Conservation (phyloP, 495 filamentous ascomycete genomes). For the Neurospora sp. region DNA sequence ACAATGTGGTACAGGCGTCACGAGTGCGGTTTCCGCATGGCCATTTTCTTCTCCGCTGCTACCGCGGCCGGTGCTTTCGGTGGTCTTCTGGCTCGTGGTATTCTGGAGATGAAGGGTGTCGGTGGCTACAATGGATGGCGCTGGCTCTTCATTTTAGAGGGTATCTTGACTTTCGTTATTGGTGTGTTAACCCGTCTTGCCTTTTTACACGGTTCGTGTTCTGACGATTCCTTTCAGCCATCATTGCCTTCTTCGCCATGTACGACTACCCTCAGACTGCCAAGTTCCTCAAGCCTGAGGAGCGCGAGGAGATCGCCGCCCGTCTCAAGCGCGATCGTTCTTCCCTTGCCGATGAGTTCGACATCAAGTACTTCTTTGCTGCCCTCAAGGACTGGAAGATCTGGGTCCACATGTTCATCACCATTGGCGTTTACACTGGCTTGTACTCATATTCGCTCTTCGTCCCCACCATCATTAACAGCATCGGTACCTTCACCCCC, state of each 20-base stretch:
- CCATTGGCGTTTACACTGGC: slow-evolving; percentile 42
- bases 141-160: slow-evolving; percentile 71
- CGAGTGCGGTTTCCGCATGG: slow-evolving; percentile 54
- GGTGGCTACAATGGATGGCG: slow-evolving; percentile 58
- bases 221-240: slow-evolving; percentile 23
- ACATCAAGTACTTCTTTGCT: slow-evolving; percentile 60
- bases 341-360: slow-evolving; percentile 66
- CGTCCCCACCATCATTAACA: slow-evolving; percentile 53
- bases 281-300: slow-evolving; percentile 55
- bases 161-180: slow-evolving; percentile 54
- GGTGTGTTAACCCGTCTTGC: slow-evolving; percentile 26
- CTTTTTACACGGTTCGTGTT: neutral
- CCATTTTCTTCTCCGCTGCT: slow-evolving; percentile 79
- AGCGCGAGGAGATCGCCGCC: slow-evolving; percentile 55
- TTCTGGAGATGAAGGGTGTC: slow-evolving; percentile 53
- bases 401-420: slow-evolving; percentile 43
- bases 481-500: slow-evolving; percentile 41
- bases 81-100: slow-evolving; percentile 61
- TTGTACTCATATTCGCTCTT: slow-evolving; percentile 63
- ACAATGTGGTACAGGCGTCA: slow-evolving; percentile 61
- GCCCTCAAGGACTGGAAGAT: slow-evolving; percentile 75
- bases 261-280: slow-evolving; percentile 71
- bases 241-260: slow-evolving; percentile 60
- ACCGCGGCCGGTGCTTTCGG: slow-evolving; percentile 72
- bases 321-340: slow-evolving; percentile 63